phyloP scores from a whole-genome alignment of 1,284 basidiomycete species.

The Ustilago crameri region DNA sequence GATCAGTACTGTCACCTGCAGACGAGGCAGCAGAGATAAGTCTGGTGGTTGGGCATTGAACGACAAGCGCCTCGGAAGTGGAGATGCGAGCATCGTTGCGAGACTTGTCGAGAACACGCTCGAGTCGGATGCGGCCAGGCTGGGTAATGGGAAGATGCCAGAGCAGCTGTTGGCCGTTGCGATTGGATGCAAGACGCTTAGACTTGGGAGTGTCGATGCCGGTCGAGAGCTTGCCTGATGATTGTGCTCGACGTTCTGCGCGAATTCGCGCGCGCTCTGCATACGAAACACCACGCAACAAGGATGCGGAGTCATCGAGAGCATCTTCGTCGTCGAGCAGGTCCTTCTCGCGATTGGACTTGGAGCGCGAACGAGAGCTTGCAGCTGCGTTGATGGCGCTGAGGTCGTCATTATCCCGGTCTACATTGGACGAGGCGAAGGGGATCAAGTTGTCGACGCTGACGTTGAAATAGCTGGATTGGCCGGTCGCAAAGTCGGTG shows the following conservation, averaged over 20 bases:
- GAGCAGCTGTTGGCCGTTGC: conserved; percentile 36
- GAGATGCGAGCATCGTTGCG: conserved; percentile 57
- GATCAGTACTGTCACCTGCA: conserved; percentile 2
- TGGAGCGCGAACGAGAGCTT: conserved; percentile 7
- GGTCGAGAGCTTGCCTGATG: conserved; percentile 14
- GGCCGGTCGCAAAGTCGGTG: conserved; percentile 75
- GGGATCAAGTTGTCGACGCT: conserved; percentile 76
- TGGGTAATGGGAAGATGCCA: conserved; percentile 56
- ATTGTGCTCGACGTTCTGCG: conserved; percentile 33
- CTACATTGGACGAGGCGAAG: conserved; percentile 23
- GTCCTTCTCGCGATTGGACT: conserved; percentile 11
- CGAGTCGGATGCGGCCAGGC: conserved; percentile 58
- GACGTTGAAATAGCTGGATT: conserved; percentile 75
- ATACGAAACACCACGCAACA: conserved; percentile 41
- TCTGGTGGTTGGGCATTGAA: conserved; percentile 59
- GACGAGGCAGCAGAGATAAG: conserved; percentile 30
- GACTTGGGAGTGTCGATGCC: conserved; percentile 28
- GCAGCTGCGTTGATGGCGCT: conserved; percentile 34
- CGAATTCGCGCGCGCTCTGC: conserved; percentile 40
- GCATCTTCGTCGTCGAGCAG: conserved; percentile 34
- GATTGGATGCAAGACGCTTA: conserved; percentile 12
- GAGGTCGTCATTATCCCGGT: conserved; percentile 28
- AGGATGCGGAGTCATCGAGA: conserved; percentile 38
- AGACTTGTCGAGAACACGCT: conserved; percentile 61
- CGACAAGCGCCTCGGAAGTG: conserved; percentile 55